A percentile compares a stretch with the other conserved stretches of the same genome.
Evolutionary conservation across 2,329 filamentous ascomycete genomes (phyloP).

Genomic region (Epicoccum sorghinum): DNA sequence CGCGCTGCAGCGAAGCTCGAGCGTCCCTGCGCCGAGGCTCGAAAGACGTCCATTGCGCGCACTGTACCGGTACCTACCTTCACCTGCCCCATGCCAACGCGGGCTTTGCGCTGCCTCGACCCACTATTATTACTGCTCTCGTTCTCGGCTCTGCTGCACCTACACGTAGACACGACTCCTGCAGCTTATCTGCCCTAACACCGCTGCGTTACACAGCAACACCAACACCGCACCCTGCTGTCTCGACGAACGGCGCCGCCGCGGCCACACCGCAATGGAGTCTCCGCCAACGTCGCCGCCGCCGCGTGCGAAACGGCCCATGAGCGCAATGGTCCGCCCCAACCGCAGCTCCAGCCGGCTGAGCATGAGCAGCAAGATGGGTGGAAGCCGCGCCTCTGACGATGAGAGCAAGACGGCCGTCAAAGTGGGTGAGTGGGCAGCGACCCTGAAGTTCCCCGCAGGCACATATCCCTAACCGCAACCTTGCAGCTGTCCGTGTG

Average conservation of each 20-base stretch:
- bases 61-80: neutral
- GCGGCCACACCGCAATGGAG: constrained; percentile 40
- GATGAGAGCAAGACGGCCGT: constrained; percentile 90
- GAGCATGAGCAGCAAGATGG: constrained; percentile 79
- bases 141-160: constrained; percentile 1
- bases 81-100: constrained; percentile 8
- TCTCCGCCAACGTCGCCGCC: constrained; percentile 48
- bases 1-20: constrained; percentile 3
- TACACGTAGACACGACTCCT: neutral
- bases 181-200: constrained; percentile 11
- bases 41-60: neutral
- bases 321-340: constrained; percentile 80
- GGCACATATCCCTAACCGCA: constrained; percentile 28
- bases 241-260: constrained; percentile 28
- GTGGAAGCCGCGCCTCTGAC: constrained; percentile 82
- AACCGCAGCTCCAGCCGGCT: constrained; percentile 82
- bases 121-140: neutral
- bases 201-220: constrained; percentile 20
- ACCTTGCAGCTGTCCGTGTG: constrained; percentile 78
- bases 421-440: constrained; percentile 81
- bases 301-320: constrained; percentile 64
- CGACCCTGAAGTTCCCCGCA: constrained; percentile 11
- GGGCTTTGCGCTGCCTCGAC: neutral
- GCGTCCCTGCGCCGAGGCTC: constrained; percentile 8
- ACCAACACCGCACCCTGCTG: constrained; percentile 19